Conservation (phyloP, 345 rosid species). For the Linum lewisii region DNA sequence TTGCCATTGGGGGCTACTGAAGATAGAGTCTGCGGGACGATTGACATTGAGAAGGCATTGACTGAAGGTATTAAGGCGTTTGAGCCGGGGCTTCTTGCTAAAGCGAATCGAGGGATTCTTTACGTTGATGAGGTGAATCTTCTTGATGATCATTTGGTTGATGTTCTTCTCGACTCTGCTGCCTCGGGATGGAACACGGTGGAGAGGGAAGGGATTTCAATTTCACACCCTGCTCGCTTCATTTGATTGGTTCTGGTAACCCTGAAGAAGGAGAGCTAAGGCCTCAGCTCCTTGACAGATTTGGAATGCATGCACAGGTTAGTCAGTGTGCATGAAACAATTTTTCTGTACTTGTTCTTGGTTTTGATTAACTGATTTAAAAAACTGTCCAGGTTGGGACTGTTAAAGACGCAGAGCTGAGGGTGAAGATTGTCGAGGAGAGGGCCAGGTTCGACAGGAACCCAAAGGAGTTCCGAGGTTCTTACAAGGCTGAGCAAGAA, state of each 20-base stretch:
- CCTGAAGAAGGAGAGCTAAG: conserved; percentile 93
- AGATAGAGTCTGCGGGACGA: conserved; percentile 97
- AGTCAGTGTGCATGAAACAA: too few relatives aligned
- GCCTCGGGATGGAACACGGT: conserved; percentile 97
- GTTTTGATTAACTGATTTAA: too few relatives aligned
- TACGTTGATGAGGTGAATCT: conserved; percentile 97
- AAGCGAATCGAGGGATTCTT: conserved; percentile 93
- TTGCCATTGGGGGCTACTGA: conserved; percentile 96
- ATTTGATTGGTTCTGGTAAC: conserved; percentile 91
- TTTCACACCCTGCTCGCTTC: conserved; percentile 88
- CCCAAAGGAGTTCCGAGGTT: conserved; percentile 73
- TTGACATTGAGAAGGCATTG: conserved; percentile 90
- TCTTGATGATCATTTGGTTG: conserved; percentile 91
- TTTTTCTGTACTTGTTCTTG: too few relatives aligned
- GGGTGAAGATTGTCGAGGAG: conserved; percentile 93
- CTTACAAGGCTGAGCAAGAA: conserved; percentile 71
- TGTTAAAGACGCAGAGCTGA: conserved; percentile 78
- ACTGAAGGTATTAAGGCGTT: conserved; percentile 96
- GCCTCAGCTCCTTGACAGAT: conserved; percentile 85
- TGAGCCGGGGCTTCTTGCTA: conserved; percentile 96
- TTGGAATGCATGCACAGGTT: conserved; percentile 70
- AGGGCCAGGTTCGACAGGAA: conserved; percentile 69
- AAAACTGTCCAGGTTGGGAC: conserved; percentile 54
- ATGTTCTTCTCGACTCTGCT: conserved; percentile 89
- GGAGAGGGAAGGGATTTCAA: conserved; percentile 92